Evolutionary conservation across 139 green algal species (phyloP), one percentile per base, ranked within the genome.

Genomic region (Mesostigma viride): DNA sequence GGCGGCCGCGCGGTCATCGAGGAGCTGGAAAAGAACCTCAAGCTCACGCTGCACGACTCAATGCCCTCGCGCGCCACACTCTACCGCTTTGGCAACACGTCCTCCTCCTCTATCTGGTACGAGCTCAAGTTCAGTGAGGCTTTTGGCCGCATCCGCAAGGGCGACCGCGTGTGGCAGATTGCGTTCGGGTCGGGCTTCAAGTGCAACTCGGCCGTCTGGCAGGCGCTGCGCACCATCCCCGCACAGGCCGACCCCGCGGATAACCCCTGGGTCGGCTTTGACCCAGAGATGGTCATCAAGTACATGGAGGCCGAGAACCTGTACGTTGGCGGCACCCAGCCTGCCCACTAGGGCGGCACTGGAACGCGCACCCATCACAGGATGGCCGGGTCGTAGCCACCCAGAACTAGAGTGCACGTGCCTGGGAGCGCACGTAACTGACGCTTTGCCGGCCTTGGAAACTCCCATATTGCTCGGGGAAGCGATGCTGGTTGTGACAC

Each of bases 11-110:
- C 82, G 20, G 90, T 96, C 14, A 89, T 96, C 34, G 90, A 96
- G 58, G 91, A 94, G 75, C 94, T 97, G 60, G 90, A 97, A 80
- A 89, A 91, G 79, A 94, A 97, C 84, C 81, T 97, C 64, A 57
- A 82, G 45, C 75, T 95, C 33, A 79, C 70, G 0, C 62, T 61
- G 5, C 56, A 71, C 0, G 73, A 87, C 30, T 79, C 89, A 45
- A 83, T 88, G 68, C 89, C 91, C 31, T 87, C 73, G 14, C 61
- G 72, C 28, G 71, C 60, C 68, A 79, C 72, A 20, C 68, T 79
- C n/a, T 71, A 70, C 26, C 53, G 62, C 33, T 83, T 72, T 31
- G 75, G 75, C n/a, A 81, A 81, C 67, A 81, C 74, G 17, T 79
- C 67, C 26, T 67, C 35, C 57, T 73, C 66, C 14, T 79, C 67